Conservation (phyloP, 1,139 yeast species). For the Lizanozyma gosingica region DNA sequence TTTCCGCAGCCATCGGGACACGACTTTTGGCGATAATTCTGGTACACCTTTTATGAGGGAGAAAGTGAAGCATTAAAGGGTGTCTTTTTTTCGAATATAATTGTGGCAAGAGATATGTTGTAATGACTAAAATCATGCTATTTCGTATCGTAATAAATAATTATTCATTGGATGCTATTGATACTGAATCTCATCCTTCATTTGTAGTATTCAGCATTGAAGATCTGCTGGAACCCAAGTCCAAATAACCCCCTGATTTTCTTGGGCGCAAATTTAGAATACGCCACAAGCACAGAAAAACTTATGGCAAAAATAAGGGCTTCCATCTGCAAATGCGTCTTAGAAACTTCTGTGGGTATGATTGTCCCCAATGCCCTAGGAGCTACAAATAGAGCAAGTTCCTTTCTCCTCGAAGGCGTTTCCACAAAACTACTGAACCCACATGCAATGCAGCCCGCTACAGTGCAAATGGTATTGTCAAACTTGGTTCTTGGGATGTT, state of each 20-base stretch:
- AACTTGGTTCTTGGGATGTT: slow-evolving; percentile 12
- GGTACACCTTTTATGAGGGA: too few relatives aligned
- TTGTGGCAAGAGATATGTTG: too few relatives aligned
- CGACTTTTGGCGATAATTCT: too few relatives aligned
- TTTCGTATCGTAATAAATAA: too few relatives aligned
- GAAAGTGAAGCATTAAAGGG: too few relatives aligned
- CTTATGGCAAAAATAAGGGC: slow-evolving; percentile 20
- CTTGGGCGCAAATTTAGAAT: slow-evolving; percentile 11
- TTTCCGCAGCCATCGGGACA: too few relatives aligned
- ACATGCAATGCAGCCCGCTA: slow-evolving; percentile 21
- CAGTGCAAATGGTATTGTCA: slow-evolving; percentile 26
- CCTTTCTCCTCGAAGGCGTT: slow-evolving; percentile 25
- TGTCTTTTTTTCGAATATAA: too few relatives aligned
- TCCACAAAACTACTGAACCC: slow-evolving; percentile 31
- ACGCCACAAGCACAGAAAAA: slow-evolving; percentile 22
- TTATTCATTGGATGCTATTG: too few relatives aligned
- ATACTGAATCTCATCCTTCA: slow-evolving; percentile 1
- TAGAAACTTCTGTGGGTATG: slow-evolving; percentile 15
- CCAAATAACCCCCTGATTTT: slow-evolving; percentile 20
- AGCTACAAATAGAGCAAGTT: slow-evolving; percentile 31
- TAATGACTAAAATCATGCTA: too few relatives aligned
- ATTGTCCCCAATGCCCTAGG: slow-evolving; percentile 30
- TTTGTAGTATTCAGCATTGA: slow-evolving; percentile 11
- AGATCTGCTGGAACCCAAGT: slow-evolving; percentile 15
- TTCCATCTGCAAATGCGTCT: slow-evolving; percentile 14